phyloP scores from a whole-genome alignment of 75 land plant genomes.

The Isoetes taiwanensis region DNA sequence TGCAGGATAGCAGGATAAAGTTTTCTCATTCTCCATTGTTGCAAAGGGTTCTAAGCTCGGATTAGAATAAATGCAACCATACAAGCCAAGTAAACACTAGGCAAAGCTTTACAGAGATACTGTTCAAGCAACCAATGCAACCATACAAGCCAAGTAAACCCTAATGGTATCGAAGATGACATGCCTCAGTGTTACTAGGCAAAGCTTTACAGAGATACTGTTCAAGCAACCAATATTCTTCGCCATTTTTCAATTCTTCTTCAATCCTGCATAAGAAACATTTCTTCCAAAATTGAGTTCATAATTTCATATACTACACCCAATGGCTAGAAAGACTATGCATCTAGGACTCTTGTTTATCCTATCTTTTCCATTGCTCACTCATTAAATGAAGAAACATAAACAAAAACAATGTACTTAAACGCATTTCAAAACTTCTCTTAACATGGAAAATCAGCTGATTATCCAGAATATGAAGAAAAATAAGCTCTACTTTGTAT shows the following conservation, averaged over 20 bases:
- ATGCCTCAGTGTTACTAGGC: constrained; percentile 28
- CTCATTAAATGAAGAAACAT: too few species aligned
- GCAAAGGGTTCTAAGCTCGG: neutral
- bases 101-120: neutral
- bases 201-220: constrained; percentile 55
- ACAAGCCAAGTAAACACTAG: neutral
- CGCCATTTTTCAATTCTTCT: constrained; percentile 49
- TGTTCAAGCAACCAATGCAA: constrained; percentile 12
- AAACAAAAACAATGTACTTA: too few species aligned
- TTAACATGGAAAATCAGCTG: too few species aligned
- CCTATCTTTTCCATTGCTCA: too few species aligned
- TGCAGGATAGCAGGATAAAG: neutral
- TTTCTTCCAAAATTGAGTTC: too few species aligned
- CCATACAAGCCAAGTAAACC: neutral
- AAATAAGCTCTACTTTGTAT: too few species aligned
- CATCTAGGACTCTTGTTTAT: too few species aligned
- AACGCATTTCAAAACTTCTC: too few species aligned
- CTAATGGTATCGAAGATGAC: neutral
- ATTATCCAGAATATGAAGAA: too few species aligned
- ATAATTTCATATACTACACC: too few species aligned
- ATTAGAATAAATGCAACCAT: neutral
- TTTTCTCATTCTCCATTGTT: too few species aligned
- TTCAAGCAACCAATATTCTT: constrained; percentile 82
- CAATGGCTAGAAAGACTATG: too few species aligned
- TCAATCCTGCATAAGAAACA: constrained; percentile 51